phyloP scores from a whole-genome alignment of 2,329 filamentous ascomycete genomes.

The Blastomyces silverae region DNA sequence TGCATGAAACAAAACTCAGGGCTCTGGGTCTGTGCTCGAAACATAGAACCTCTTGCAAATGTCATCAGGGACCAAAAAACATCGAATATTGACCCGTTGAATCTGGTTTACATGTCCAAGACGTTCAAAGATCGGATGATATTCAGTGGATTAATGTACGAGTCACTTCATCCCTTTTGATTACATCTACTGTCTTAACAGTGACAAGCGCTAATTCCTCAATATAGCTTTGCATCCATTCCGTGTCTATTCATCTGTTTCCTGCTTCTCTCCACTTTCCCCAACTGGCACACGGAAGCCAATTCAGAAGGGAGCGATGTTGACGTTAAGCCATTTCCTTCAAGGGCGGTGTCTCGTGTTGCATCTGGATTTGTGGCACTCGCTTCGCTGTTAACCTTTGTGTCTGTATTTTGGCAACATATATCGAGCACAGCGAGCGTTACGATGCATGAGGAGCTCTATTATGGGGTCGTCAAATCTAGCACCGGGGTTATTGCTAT shows the following conservation, averaged over 20 bases:
- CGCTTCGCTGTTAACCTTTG: conserved; percentile 58
- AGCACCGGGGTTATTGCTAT: conserved; percentile 92
- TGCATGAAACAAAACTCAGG: conserved; percentile 89
- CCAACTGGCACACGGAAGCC: conserved; percentile 90
- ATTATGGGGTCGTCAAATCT: conserved; percentile 76
- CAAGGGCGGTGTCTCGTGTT: conserved; percentile 82
- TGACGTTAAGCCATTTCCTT: conserved; percentile 91
- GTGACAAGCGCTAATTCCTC: conserved; percentile 18
- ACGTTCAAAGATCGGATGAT: conserved; percentile 20
- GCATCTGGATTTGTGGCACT: conserved; percentile 83
- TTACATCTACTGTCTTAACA: neutral
- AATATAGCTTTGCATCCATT: conserved; percentile 82
- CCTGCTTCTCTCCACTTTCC: conserved; percentile 89
- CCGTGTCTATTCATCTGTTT: conserved; percentile 96
- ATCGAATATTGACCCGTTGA: conserved; percentile 89
- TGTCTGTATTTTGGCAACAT: conserved; percentile 60
- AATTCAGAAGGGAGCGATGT: conserved; percentile 73
- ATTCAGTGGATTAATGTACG: conserved; percentile 22
- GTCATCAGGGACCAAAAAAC: conserved; percentile 54
- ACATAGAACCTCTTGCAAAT: conserved; percentile 85
- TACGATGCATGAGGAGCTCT: conserved; percentile 86
- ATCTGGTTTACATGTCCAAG: conserved; percentile 40
- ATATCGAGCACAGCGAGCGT: conserved; percentile 93
- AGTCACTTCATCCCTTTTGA: neutral
- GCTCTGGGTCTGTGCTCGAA: conserved; percentile 92